Evolutionary conservation across 768 basidiomycete species (phyloP).

Genomic region (Zangia roseola): DNA sequence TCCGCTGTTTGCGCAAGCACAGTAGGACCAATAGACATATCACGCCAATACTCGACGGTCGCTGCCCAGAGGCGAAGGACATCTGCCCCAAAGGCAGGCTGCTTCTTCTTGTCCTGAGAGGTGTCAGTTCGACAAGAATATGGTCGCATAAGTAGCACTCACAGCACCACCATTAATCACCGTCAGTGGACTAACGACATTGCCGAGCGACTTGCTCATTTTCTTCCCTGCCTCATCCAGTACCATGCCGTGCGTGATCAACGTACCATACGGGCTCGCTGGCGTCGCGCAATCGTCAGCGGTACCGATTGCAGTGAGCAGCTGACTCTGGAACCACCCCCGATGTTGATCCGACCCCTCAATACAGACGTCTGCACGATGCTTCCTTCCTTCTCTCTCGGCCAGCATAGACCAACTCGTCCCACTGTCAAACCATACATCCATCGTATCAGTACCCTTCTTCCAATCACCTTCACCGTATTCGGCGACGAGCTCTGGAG

Average conservation of each 20-base stretch:
- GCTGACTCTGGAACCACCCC: conserved; percentile 97
- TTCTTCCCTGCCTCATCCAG: conserved; percentile 85
- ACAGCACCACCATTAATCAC: conserved; percentile 80
- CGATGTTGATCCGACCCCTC: conserved; percentile 98
- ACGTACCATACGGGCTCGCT: conserved; percentile 61
- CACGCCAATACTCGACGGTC: conserved; percentile 84
- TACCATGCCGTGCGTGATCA: conserved; percentile 97
- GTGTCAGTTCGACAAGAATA: background rate
- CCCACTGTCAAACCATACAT: conserved; percentile 99
- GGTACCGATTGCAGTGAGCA: conserved; percentile 73
- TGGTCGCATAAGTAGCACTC: conserved; percentile 17
- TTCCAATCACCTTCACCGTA: conserved; percentile 51
- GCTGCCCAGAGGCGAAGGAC: conserved; percentile 89
- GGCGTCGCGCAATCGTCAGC: conserved; percentile 16
- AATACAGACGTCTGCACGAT: conserved; percentile 81
- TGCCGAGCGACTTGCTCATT: conserved; percentile 98
- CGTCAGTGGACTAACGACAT: conserved; percentile 81
- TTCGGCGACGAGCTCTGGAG: conserved; percentile 52
- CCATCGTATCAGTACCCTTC: conserved; percentile 94
- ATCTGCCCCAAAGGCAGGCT: conserved; percentile 84
- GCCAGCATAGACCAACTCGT: conserved; percentile 86
- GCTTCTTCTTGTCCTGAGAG: conserved; percentile 58
- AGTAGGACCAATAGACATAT: conserved; percentile 81
- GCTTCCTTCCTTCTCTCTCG: conserved; percentile 36
- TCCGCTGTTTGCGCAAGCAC: conserved; percentile 75